Evolutionary conservation across 2,329 filamentous ascomycete species (phyloP).

Genomic region (Sporothrix dimorphospora): DNA sequence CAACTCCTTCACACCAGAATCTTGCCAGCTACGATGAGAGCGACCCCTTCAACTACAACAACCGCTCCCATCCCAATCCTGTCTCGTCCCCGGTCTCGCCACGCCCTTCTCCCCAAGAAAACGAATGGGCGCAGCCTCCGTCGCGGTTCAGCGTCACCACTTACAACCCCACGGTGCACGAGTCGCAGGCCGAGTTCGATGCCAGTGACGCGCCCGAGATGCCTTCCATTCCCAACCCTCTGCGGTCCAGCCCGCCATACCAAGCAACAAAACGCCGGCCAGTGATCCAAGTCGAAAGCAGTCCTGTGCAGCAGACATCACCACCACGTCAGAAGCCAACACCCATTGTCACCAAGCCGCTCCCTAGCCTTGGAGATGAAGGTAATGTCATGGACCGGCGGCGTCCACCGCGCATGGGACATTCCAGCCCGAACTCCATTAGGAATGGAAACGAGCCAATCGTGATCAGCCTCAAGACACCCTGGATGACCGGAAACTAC

Average conservation of each 20-base stretch:
- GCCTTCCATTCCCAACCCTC: conserved; percentile 28
- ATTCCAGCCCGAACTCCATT: conserved; percentile 32
- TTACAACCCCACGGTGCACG: conserved; percentile 57
- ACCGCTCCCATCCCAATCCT: conserved; percentile 24
- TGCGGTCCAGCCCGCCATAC: conserved; percentile 23
- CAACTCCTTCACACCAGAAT: conserved; percentile 26
- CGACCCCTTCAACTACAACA: conserved; percentile 36
- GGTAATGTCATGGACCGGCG: conserved; percentile 47
- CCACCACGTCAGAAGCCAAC: conserved; percentile 22
- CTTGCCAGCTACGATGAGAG: conserved; percentile 33
- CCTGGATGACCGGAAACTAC: conserved; percentile 37
- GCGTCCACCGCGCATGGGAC: conserved; percentile 41
- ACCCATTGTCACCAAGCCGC: conserved; percentile 25
- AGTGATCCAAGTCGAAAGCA: background rate
- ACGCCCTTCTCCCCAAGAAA: conserved; percentile 33
- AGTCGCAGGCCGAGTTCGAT: conserved; percentile 37
- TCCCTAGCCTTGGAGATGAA: background rate
- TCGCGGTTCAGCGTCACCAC: conserved; percentile 69
- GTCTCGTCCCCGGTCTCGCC: conserved; percentile 27
- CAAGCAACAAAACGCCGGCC: conserved; percentile 19
- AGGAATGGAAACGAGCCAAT: conserved; percentile 36
- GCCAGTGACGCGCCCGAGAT: conserved; percentile 28
- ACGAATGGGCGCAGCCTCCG: conserved; percentile 53
- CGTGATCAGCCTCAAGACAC: conserved; percentile 43
- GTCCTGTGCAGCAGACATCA: conserved; percentile 7